Evolutionary conservation across 805 yeast species (phyloP).

Genomic region (Maudiozyma turicensis): DNA sequence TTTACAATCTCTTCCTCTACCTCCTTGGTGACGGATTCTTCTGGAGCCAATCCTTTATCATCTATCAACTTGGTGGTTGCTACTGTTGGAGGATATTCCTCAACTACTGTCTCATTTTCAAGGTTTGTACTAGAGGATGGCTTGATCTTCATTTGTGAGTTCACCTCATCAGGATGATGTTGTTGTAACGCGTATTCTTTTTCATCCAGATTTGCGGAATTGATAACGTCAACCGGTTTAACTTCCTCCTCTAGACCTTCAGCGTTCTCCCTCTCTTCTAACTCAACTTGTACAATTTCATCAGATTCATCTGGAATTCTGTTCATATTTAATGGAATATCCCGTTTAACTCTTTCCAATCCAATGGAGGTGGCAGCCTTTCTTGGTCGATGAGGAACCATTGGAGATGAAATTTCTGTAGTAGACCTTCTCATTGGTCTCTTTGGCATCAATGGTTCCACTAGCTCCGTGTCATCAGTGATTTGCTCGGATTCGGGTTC

Average conservation of each 20-base stretch:
- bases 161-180: too few species aligned
- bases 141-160: neutral
- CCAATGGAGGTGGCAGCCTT: conserved; percentile 1
- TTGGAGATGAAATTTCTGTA: neutral
- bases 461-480: neutral
- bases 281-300: neutral
- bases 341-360: neutral
- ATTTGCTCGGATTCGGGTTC: neutral
- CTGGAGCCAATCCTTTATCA: neutral
- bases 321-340: neutral
- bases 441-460: conserved; percentile 4
- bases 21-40: too few species aligned
- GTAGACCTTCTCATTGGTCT: conserved; percentile 4
- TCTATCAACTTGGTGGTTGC: neutral
- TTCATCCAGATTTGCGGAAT: neutral
- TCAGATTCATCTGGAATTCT: neutral
- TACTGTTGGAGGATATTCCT: neutral
- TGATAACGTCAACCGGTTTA: neutral
- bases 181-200: neutral
- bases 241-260: neutral
- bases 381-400: conserved; percentile 1
- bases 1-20: too few species aligned
- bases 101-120: neutral
- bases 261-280: neutral
- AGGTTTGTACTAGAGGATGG: neutral